Conservation (phyloP, 495 filamentous ascomycete species). For the Trichocladium uniseriatum region DNA sequence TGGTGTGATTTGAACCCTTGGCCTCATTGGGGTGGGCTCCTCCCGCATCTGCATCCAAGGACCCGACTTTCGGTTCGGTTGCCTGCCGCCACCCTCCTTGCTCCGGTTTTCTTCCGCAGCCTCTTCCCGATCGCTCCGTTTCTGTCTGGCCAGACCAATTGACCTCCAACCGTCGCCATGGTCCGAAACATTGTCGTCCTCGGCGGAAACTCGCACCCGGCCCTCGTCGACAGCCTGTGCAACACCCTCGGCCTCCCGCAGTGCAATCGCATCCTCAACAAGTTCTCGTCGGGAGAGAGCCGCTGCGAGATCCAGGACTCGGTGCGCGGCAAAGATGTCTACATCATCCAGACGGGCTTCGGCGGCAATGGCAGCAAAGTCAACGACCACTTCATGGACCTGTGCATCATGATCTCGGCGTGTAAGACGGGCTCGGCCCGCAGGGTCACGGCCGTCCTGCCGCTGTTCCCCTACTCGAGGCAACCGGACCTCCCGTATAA, state of each 20-base stretch:
- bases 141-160: conserved; percentile 24
- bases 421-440: conserved; percentile 94
- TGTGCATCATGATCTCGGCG: conserved; percentile 93
- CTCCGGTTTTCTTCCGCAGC: conserved; percentile 5
- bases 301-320: conserved; percentile 92
- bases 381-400: conserved; percentile 92
- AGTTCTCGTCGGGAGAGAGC: conserved; percentile 92
- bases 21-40: neutral
- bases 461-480: conserved; percentile 89
- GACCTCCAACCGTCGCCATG: conserved; percentile 45
- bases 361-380: conserved; percentile 47
- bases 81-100: conserved; percentile 7
- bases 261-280: conserved; percentile 73
- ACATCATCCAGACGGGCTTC: conserved; percentile 73
- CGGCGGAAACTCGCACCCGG: conserved; percentile 87
- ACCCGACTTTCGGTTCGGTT: neutral
- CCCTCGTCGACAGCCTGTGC: conserved; percentile 78
- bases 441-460: conserved; percentile 86
- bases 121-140: conserved; percentile 5
- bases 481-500: conserved; percentile 96
- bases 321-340: conserved; percentile 95
- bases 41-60: conserved; percentile 5
- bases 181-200: conserved; percentile 96
- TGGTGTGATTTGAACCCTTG: neutral
- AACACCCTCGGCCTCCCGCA: conserved; percentile 76